Evolutionary conservation across 768 basidiomycete species (phyloP), one percentile per base, ranked within the genome.

Genomic region (Suillus alpinus): DNA sequence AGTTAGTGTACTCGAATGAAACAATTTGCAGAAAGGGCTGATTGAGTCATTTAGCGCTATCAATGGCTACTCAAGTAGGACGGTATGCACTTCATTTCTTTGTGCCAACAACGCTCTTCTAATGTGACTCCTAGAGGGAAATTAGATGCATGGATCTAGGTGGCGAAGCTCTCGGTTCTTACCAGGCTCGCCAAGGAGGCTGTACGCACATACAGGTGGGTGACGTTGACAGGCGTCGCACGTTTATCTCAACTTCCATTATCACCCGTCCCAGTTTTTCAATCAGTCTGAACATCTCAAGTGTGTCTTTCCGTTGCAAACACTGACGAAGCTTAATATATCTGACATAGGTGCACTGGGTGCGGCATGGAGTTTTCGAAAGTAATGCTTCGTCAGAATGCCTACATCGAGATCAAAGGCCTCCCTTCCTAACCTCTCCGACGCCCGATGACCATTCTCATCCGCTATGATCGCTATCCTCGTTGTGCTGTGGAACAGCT

Each of bases 121-220:
- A 58, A 69, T 58, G 40, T 61, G 50, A 49, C 55, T 23, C 57
- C 13, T 64, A 77, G 76, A 72, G 76, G 65, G 78, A 79, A 65
- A 78, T 78, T 50, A 70, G 78, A 57, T 78, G 77, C 58, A 78
- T 79, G 78, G 77, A 78, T 66, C 65, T 78, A 41, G 77, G 75
- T 14, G 69, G 58, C n/a, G 76, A 77, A 51, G 76, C 76, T 12
- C 67, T 77, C 1, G 76, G 77, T 58, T 66, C 76, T 49, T 78
- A 77, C 71, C 78, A 77, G 59, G 75, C 75, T 58, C 71, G 63
- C 50, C 77, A 76, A 58, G 76, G 67, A 3, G 78, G 78, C 12
- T 77, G 76, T 62, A 77, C 76, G 4, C 78, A 77, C 50, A 77
- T 78, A 69, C 76, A 77, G 67, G 76, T 76, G 63, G 62, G 76